Evolutionary conservation across 495 filamentous ascomycete genomes (phyloP).

Genomic region (Penicillium cosmopolitanum): DNA sequence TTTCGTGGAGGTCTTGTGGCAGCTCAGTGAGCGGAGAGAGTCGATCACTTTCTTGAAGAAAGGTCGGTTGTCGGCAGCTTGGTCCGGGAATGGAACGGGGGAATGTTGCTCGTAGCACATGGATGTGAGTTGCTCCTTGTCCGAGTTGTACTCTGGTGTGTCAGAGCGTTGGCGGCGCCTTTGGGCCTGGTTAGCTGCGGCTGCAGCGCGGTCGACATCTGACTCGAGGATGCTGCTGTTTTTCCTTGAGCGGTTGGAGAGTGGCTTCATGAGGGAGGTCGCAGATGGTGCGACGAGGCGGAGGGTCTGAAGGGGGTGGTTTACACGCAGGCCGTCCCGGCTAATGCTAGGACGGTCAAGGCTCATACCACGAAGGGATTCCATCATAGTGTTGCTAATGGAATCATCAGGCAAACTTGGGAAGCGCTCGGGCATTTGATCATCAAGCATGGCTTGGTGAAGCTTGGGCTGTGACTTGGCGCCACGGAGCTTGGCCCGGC

Average conservation of each 20-base stretch:
- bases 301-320: constrained; percentile 36
- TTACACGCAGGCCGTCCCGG: constrained; percentile 27
- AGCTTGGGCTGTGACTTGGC: constrained; percentile 49
- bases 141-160: constrained; percentile 28
- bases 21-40: constrained; percentile 39
- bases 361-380: constrained; percentile 21
- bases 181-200: constrained; percentile 46
- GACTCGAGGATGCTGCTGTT: constrained; percentile 34
- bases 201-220: constrained; percentile 43
- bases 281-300: constrained; percentile 47
- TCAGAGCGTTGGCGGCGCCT: constrained; percentile 42
- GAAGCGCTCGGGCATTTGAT: constrained; percentile 33
- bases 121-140: constrained; percentile 37
- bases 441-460: constrained; percentile 30
- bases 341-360: constrained; percentile 26
- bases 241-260: constrained; percentile 28
- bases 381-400: constrained; percentile 12
- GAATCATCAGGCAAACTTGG: constrained; percentile 38
- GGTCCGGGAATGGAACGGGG: constrained; percentile 19
- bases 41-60: constrained; percentile 41
- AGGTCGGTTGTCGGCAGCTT: constrained; percentile 26
- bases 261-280: constrained; percentile 36
- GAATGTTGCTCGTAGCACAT: constrained; percentile 45
- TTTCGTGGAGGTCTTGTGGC: constrained; percentile 31
- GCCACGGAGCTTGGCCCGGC: constrained; percentile 47